Base-by-base conservation (phyloP, 169 alveolate species). In the Cytauxzoon felis region DNA sequence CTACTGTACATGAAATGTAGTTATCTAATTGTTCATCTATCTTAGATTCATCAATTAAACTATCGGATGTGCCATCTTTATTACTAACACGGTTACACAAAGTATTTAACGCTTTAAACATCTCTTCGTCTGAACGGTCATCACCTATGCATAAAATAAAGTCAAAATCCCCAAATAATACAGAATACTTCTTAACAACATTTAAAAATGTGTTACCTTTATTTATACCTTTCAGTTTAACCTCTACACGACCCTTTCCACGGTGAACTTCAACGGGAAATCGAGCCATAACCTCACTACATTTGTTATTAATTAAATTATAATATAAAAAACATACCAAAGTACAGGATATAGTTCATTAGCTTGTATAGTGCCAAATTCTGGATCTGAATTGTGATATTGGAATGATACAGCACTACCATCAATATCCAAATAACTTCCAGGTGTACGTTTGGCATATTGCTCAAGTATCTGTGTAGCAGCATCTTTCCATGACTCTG, bases 301-400 rank as follows among this genome's bases (percentile, higher is more conserved):
- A 41, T 2, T 11, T 45, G 9, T 0, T 26, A 45, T 21, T 3
- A 5, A 21, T 3, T 43, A 43, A 43, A 5, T 43, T 21, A 43
- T 3, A 21, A 43, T 21, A 4, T 4, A 26, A 45, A 2, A 40
- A 13, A 58, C 34, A 43, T 73, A 65, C 27, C 45, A 23, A 21
- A 82, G 80, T 26, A 73, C 67, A 11, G 62, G 32, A 41, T 80
- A 72, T 41, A 91, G 78, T 54, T 91, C 95, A 45, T 78, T 84
- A 19, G 95, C 93, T 52, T 91, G 95, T 82, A 89, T 68, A 34
- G 81, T 62, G 11, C 94, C 93, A 52, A 91, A 88, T 58, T 91
- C 91, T 21, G 92, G 93, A 58, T 91, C 95, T 1, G 93, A 82
- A 71, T 87, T 82, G 42, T 91, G 80, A 69, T 81, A 91, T 81